A percentile compares a stretch with the other conserved stretches of the same genome.
Evolutionary conservation across 371 early-diverging fungal species (phyloP).

Genomic region (Capillidium heterosporum): DNA sequence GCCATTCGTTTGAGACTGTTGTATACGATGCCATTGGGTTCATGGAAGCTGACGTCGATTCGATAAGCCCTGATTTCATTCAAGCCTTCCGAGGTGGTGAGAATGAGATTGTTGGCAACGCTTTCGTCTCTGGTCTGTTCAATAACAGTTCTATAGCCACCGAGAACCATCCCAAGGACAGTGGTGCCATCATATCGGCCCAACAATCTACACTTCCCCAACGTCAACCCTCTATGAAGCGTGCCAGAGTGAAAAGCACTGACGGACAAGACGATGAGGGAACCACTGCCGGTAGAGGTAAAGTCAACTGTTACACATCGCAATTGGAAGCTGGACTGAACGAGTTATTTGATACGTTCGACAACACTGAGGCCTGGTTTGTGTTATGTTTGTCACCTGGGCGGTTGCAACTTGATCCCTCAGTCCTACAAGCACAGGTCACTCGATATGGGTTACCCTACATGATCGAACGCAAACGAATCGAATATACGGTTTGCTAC

Average conservation of each 20-base stretch:
- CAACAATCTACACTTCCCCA: conserved; percentile 47
- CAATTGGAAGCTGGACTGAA: conserved; percentile 57
- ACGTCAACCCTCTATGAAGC: conserved; percentile 47
- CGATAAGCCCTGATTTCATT: conserved; percentile 63
- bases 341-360: conserved; percentile 57
- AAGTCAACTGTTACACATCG: conserved; percentile 29
- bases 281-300: conserved; percentile 12
- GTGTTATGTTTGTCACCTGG: conserved; percentile 67
- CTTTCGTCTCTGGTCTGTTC: conserved; percentile 68
- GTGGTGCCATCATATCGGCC: conserved; percentile 47
- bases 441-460: conserved; percentile 40
- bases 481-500: conserved; percentile 44
- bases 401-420: conserved; percentile 34
- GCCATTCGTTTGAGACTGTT: conserved; percentile 53
- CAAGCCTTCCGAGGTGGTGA: conserved; percentile 45
- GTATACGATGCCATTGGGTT: conserved; percentile 48
- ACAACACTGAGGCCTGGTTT: conserved; percentile 73
- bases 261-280: conserved; percentile 5
- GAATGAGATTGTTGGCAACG: conserved; percentile 33
- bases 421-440: conserved; percentile 41
- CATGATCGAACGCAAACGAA: conserved; percentile 28
- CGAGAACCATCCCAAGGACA: conserved; percentile 63
- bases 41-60: conserved; percentile 50
- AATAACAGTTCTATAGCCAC: conserved; percentile 58
- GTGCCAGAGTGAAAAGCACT: conserved; percentile 17